These are phyloP conservation scores for Saraca asoca DNA, from an alignment of 331 rosid genomes.

Conservation along the genomic window DNA sequence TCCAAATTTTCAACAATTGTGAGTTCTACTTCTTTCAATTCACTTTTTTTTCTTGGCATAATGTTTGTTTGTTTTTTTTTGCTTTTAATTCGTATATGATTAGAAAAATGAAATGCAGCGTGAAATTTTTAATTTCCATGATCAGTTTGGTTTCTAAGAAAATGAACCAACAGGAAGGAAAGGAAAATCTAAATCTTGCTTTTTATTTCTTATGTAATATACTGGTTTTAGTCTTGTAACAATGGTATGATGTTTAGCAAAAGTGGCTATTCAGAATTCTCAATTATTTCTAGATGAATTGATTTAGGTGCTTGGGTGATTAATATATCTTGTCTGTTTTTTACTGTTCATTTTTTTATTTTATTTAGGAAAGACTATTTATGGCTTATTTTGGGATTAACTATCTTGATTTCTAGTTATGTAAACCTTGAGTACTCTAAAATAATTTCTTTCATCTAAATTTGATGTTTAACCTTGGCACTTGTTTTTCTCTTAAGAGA, in stretches of 20 bases:
- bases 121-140: slow-evolving; percentile 29
- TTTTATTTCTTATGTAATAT: slow-evolving; percentile 2
- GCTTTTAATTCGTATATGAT: slow-evolving; percentile 28
- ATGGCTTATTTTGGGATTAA: slow-evolving; percentile 18
- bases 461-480: neutral
- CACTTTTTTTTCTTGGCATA: neutral
- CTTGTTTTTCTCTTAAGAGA: slow-evolving; percentile 25
- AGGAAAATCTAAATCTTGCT: neutral
- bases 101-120: slow-evolving; percentile 43
- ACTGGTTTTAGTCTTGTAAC: slow-evolving; percentile 27
- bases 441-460: slow-evolving; percentile 19
- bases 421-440: slow-evolving; percentile 13
- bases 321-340: neutral
- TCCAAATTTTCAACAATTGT: slow-evolving; percentile 45
- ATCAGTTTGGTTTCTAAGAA: slow-evolving; percentile 42
- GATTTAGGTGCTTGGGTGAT: slow-evolving; percentile 28
- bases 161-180: slow-evolving; percentile 18
- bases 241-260: neutral
- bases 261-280: neutral
- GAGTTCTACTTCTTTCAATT: slow-evolving; percentile 36
- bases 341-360: slow-evolving; percentile 2
- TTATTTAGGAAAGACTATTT: neutral
- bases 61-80: slow-evolving; percentile 26
- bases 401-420: neutral
- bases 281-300: slow-evolving; percentile 5